Evolutionary conservation across 1,139 yeast genomes (phyloP).

Genomic region (Debaryomycetaceae sp.): DNA sequence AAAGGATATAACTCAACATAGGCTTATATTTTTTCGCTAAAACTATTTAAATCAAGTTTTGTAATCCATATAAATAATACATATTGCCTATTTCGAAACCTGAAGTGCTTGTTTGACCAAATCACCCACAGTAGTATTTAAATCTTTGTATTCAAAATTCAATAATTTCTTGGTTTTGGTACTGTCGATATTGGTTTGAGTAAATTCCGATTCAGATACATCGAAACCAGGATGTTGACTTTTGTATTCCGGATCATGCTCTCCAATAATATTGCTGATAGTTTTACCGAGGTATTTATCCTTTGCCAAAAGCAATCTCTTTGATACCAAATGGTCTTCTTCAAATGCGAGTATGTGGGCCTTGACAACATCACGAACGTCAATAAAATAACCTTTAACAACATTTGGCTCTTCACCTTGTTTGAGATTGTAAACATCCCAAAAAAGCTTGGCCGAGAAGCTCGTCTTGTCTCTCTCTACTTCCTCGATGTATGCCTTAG

Average conservation of each 20-base stretch:
- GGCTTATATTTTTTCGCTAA: too few species aligned
- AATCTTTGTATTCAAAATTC: slow-evolving; percentile 30
- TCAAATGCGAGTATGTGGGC: slow-evolving; percentile 48
- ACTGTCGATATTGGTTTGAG: slow-evolving; percentile 24
- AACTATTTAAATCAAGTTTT: too few species aligned
- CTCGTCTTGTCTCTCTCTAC: slow-evolving; percentile 25
- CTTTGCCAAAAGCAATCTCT: slow-evolving; percentile 27
- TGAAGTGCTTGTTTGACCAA: slow-evolving; percentile 40
- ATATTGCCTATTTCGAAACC: slow-evolving; percentile 14
- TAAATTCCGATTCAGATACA: slow-evolving; percentile 12
- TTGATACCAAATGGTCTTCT: slow-evolving; percentile 16
- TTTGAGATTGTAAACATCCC: slow-evolving; percentile 16
- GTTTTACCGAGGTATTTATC: slow-evolving; percentile 28
- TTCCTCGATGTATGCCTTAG: slow-evolving; percentile 31
- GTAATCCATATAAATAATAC: too few species aligned
- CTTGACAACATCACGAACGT: slow-evolving; percentile 52
- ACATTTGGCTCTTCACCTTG: slow-evolving; percentile 12
- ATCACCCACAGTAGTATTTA: slow-evolving; percentile 39
- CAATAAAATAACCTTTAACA: slow-evolving; percentile 28
- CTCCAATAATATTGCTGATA: slow-evolving; percentile 30
- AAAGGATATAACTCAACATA: too few species aligned
- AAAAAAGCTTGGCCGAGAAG: slow-evolving; percentile 32
- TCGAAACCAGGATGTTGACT: slow-evolving; percentile 40
- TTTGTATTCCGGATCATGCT: slow-evolving; percentile 21
- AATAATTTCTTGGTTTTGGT: slow-evolving; percentile 25